Evolutionary conservation across 768 basidiomycete species (phyloP).

Genomic region (Udeniomyces megalosporus): DNA sequence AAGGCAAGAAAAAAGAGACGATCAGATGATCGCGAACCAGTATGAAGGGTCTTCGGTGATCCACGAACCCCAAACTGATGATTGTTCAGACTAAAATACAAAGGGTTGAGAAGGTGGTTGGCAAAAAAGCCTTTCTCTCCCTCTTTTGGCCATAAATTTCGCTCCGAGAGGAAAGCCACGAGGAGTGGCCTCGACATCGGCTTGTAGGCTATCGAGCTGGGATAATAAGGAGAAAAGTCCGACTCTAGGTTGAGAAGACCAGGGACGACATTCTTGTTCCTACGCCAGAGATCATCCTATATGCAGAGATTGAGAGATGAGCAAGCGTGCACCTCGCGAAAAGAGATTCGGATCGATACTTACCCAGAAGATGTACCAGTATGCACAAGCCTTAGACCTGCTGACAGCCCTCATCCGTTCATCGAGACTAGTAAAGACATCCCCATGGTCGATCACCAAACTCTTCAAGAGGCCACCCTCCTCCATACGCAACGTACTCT

Average conservation of each 20-base stretch:
- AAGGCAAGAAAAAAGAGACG: too few relatives aligned
- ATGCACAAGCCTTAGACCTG: constrained; percentile 38
- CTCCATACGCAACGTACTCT: constrained; percentile 40
- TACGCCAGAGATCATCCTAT: constrained; percentile 56
- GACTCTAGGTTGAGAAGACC: constrained; percentile 37
- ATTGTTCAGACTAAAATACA: constrained; percentile 56
- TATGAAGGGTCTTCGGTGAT: constrained; percentile 19
- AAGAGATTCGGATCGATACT: too few relatives aligned
- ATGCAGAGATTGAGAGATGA: neutral
- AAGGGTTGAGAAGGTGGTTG: constrained; percentile 43
- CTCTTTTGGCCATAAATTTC: constrained; percentile 41
- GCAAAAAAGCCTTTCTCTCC: constrained; percentile 28
- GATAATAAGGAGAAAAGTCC: constrained; percentile 58
- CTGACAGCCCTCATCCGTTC: constrained; percentile 41
- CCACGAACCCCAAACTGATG: constrained; percentile 45
- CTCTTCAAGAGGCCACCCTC: constrained; percentile 41
- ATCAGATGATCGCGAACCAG: neutral
- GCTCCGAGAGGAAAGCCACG: constrained; percentile 47
- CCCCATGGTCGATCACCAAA: constrained; percentile 32
- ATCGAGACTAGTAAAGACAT: constrained; percentile 38
- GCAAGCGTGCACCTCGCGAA: too few relatives aligned
- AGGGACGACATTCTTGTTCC: constrained; percentile 46
- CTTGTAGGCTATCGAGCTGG: constrained; percentile 53
- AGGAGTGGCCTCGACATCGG: constrained; percentile 49
- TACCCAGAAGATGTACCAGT: constrained; percentile 74